Evolutionary conservation across 306 rosid genomes (phyloP), one percentile per base, ranked within the genome.

Genomic region (Sicyos baderoa): DNA sequence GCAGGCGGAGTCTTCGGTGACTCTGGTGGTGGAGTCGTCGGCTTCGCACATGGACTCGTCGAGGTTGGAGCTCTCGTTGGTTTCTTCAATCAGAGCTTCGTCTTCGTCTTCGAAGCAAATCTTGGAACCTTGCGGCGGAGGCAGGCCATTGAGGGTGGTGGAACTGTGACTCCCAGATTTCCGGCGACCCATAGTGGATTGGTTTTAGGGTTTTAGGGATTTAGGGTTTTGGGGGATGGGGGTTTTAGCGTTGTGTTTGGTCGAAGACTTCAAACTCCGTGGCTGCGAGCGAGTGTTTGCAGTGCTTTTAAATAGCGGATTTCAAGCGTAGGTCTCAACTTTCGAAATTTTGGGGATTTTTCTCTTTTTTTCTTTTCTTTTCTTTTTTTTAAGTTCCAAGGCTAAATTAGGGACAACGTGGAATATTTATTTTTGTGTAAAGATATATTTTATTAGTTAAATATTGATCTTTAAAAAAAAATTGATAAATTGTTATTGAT

Each of bases 41-140:
- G 82, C 73, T 12, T 86, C 90, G 49, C 78, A 82, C 91, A 88
- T 86, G 79, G 99, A 94, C 54, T 88, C 90, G 81, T 85, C 97
- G 67, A 81, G 77, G 80, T 82, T 91, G 44, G 90, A 86, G 80
- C 85, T 76, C 63, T 75, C 90, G 15, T 86, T 74, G 52, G 72
- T 86, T 52, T 86, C 95, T 45, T 80, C 82, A 15, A 51, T 3
- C 60, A 80, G 73, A 53, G 79, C 75, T 53, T 85, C 95, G 35
- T 80, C 91, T 4, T 86, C 87, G 71, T 88, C 91, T 9, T 76
- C 75, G 71, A 91, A 86, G 54, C 91, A 83, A 77, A 72, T 75
- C 82, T 76, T 80, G 53, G 79, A 78, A 74, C 74, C 68, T 9
- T 67, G 76, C 18, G 56, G 78, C 21, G 68, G 72, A 23, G 72